Percentiles rank a stretch among this genome's conserved stretches.
phyloP scores from a whole-genome alignment of 148 eudicot species.

The Rhododendron ovatum region DNA sequence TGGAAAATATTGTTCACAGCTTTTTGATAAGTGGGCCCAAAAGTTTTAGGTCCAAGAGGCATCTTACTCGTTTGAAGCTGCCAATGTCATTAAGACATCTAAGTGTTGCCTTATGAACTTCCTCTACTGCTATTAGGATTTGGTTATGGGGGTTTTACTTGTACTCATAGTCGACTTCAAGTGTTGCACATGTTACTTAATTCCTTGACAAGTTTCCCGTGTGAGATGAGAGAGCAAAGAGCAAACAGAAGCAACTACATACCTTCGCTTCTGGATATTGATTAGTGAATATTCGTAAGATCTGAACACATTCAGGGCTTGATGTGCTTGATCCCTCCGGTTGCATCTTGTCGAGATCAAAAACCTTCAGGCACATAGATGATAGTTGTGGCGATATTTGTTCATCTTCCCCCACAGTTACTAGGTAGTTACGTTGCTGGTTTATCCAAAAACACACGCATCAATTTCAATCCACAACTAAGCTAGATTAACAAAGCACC shows the following conservation, averaged over 20 bases:
- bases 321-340: constrained; percentile 72
- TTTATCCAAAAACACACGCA: constrained; percentile 12
- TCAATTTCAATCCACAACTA: background rate
- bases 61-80: background rate
- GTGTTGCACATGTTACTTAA: background rate
- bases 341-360: constrained; percentile 87
- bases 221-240: background rate
- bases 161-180: background rate
- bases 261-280: constrained; percentile 95
- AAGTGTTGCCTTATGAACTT: background rate
- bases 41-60: background rate
- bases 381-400: constrained; percentile 64
- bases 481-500: background rate
- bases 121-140: background rate
- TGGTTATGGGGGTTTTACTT: background rate
- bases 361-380: constrained; percentile 78
- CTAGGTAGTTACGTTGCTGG: constrained; percentile 87
- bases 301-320: constrained; percentile 83
- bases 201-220: background rate
- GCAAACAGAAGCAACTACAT: constrained; percentile 4
- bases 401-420: constrained; percentile 93
- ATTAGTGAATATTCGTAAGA: constrained; percentile 83
- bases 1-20: background rate
- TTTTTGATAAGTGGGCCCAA: background rate
- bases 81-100: background rate